Evolutionary conservation across 2,329 filamentous ascomycete genomes (phyloP).

Genomic region (Geosmithia putterillii): DNA sequence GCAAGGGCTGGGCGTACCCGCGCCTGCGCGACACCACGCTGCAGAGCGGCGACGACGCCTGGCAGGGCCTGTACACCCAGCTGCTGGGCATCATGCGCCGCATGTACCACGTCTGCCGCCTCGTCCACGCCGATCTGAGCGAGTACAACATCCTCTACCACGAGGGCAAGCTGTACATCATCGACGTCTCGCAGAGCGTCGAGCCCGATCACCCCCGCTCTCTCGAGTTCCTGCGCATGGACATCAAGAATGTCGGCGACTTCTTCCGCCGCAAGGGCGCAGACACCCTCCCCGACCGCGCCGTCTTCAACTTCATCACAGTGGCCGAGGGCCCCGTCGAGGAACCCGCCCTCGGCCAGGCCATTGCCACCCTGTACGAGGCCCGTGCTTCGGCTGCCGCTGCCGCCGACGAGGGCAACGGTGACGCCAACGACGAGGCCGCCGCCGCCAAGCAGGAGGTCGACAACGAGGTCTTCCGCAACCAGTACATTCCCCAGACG

Average conservation of each 20-base stretch:
- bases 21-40: conserved; percentile 73
- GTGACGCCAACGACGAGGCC: conserved; percentile 44
- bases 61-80: conserved; percentile 70
- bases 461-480: conserved; percentile 84
- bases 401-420: conserved; percentile 40
- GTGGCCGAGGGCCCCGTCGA: conserved; percentile 45
- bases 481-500: conserved; percentile 94
- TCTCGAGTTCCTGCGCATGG: conserved; percentile 91
- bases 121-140: conserved; percentile 93
- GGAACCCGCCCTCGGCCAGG: conserved; percentile 45
- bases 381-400: conserved; percentile 32
- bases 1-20: conserved; percentile 77
- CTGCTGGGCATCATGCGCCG: conserved; percentile 80
- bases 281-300: conserved; percentile 64
- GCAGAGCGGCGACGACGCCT: conserved; percentile 58
- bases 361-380: conserved; percentile 56
- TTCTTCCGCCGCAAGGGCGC: conserved; percentile 86
- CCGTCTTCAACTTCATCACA: conserved; percentile 77
- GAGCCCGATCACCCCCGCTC: conserved; percentile 92
- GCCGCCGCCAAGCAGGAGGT: conserved; percentile 52
- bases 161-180: conserved; percentile 72
- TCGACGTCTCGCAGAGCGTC: conserved; percentile 95
- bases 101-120: conserved; percentile 81
- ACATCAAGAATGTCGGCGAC: conserved; percentile 91
- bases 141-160: conserved; percentile 97